Conservation (phyloP, 2,329 filamentous ascomycete genomes). For the Ceratocystis cacaofunesta region DNA sequence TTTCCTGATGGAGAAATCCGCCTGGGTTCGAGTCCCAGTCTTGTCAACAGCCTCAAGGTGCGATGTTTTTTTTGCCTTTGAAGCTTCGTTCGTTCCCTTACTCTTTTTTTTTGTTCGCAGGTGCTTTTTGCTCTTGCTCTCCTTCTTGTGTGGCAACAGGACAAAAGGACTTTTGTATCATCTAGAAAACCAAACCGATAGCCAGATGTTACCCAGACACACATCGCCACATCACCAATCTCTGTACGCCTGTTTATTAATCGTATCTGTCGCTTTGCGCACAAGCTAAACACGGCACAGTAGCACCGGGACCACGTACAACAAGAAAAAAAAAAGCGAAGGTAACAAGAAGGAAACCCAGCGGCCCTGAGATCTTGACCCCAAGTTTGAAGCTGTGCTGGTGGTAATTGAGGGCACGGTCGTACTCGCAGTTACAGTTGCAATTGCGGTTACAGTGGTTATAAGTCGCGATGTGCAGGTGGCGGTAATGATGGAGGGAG, state of each 20-base stretch:
- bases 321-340: neutral
- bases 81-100: neutral
- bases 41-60: neutral
- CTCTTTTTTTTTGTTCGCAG: neutral
- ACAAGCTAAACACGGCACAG: neutral
- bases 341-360: neutral
- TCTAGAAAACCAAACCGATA: neutral
- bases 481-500: neutral
- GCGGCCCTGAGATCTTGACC: neutral
- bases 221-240: neutral
- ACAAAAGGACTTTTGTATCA: neutral
- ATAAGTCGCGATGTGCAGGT: neutral
- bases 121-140: too few relatives aligned
- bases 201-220: neutral
- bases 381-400: neutral
- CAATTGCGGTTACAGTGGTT: too few relatives aligned
- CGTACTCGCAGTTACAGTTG: too few relatives aligned
- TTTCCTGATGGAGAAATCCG: slow-evolving; percentile 17
- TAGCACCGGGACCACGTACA: neutral
- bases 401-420: too few relatives aligned
- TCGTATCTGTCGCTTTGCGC: neutral
- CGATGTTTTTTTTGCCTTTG: neutral
- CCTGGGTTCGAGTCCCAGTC: slow-evolving; percentile 17
- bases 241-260: neutral
- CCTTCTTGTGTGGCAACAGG: neutral